Base-by-base conservation (phyloP, 441 rosid species). In the Francoa sonchifolia region DNA sequence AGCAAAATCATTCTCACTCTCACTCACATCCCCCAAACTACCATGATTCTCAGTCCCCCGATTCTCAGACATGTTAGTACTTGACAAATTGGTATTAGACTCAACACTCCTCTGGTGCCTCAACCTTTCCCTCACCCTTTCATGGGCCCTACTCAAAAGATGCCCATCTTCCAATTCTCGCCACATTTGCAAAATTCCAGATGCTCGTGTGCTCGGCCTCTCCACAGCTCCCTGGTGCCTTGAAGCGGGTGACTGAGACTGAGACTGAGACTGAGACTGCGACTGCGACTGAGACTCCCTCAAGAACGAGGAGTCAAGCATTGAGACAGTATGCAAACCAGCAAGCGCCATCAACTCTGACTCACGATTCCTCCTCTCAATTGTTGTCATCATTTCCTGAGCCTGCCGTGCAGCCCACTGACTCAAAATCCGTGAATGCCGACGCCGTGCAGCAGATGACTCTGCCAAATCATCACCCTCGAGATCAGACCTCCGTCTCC, bases 141-240 rank as follows among this genome's bases (percentile, higher is more conserved):
- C 94, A 11, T 75, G 72, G 0, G 87, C 84, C 63, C 94, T 70
- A 51, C 47, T 74, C 69, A 83, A 48, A 65, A 77, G n/a, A 61
- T 83, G 90, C 45, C 77, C 94, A 58, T 83, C 94, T 69, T 83
- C 94, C 71, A 83, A 60, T 71, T 83, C 94, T 66, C 94, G 63
- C 94, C 94, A 83, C 94, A 83, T 83, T 57, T 77, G 89, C 63
- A 79, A 38, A 63, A 83, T 83, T 0, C 77, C 21, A 32, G 94
- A 83, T 3, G 94, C 90, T 52, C 56, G 83, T 33, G 82, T 83
- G 47, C 60, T 76, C 0, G 94, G 90, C 63, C 81, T 64, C 61
- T 83, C 94, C 13, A 47, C 68, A 6, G 68, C 57, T 2, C 82
- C 87, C 47, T 77, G 87, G 57, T 77, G 59, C 52, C 80, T 65